Conservation (phyloP, 2,329 filamentous ascomycete genomes). For the Podosphaera xanthii region DNA sequence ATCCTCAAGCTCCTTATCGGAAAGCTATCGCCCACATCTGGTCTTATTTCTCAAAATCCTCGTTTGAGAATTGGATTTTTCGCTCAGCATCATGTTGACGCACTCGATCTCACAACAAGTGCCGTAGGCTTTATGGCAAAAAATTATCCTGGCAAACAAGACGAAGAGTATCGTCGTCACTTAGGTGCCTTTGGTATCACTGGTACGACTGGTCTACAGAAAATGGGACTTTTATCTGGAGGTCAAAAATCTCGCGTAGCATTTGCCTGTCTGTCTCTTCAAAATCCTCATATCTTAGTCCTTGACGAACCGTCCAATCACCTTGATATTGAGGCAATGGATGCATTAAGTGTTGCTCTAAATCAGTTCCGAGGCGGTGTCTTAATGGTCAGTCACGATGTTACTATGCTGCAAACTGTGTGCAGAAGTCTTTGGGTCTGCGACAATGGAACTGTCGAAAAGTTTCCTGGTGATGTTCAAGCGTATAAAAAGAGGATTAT, state of each 20-base stretch:
- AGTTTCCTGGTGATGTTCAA: slow-evolving; percentile 87
- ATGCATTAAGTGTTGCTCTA: slow-evolving; percentile 69
- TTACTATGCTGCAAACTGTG: slow-evolving; percentile 93
- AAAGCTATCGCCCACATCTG: slow-evolving; percentile 51
- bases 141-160: slow-evolving; percentile 68
- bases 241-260: slow-evolving; percentile 97
- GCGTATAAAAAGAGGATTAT: slow-evolving; percentile 94
- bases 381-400: slow-evolving; percentile 96
- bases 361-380: slow-evolving; percentile 81
- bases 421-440: slow-evolving; percentile 94
- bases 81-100: slow-evolving; percentile 94
- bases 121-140: slow-evolving; percentile 94
- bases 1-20: slow-evolving; percentile 94
- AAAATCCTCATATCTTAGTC: slow-evolving; percentile 89
- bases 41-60: slow-evolving; percentile 71
- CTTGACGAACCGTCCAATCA: slow-evolving; percentile 98
- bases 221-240: slow-evolving; percentile 83
- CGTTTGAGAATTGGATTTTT: slow-evolving; percentile 88
- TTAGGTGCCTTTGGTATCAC: slow-evolving; percentile 79
- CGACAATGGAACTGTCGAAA: slow-evolving; percentile 79
- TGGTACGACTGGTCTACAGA: slow-evolving; percentile 87
- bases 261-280: slow-evolving; percentile 85
- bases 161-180: slow-evolving; percentile 92
- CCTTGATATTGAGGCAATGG: slow-evolving; percentile 94
- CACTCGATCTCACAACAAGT: slow-evolving; percentile 67